Base-by-base conservation (phyloP, 2,329 filamentous ascomycete genomes). In the Sporothrix mexicana region DNA sequence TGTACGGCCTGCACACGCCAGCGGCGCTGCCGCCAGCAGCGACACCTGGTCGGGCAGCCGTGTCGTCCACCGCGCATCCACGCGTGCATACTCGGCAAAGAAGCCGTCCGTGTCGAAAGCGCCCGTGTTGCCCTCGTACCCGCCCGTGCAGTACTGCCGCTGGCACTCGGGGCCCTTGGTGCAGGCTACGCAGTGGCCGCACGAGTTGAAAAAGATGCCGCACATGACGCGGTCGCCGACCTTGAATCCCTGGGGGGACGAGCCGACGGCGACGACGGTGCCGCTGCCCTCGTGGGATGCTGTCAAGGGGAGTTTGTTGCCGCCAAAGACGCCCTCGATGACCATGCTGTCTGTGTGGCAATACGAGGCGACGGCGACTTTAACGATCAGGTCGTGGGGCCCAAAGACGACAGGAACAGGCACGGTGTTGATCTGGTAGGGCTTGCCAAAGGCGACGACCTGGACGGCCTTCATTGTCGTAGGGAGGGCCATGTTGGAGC, bases 331-430 rank as follows among this genome's bases (percentile, higher is more conserved):
- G 64, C 88, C 88, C 1, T 81, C 77, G 7, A 77, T 76, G 4
- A 89, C 87, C 86, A 90, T 88, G 74, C 79, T 79, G 80, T 91
- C 88, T 0, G 89, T 90, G 80, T 91, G 88, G 80, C 88, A 91
- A 77, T 89, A 84, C 0, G 87, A 88, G 9, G 87, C 88, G 17
- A 87, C 87, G 72, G 86, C 88, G 67, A 89, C 82, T 78, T 88
- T 88, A 76, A 91, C 82, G 51, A 90, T 84, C n/a, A 91, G 80
- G 75, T 90, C 88, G 75, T 86, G 77, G 0, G 85, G 82, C 4
- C 80, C 78, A 17, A 89, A 84, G 15, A 78, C 72, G 8, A 79
- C 77, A 8, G 87, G 87, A 0, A 85, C 82, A 6, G 88, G 88
- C 45, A 90, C 78, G 17, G 81, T 79, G 76, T 83, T 83, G 73